Conservation (phyloP, 257 asterid species). For the Solanum chiquidenum region DNA sequence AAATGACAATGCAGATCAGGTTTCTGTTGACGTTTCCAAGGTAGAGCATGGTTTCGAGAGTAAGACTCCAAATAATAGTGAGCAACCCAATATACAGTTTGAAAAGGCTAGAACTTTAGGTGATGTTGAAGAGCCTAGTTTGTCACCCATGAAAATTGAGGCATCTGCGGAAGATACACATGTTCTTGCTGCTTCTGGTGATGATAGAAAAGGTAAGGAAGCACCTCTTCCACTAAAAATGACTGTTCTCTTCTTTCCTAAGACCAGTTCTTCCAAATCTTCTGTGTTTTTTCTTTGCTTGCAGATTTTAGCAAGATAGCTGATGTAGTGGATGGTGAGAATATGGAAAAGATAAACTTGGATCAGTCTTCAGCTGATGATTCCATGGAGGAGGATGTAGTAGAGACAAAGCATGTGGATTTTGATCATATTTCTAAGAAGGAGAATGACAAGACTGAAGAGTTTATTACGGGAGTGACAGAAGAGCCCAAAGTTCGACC, state of each 20-base stretch:
- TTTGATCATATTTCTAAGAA: slow-evolving; percentile 8
- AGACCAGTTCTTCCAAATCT: neutral
- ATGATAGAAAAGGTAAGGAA: slow-evolving; percentile 16
- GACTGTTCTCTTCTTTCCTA: neutral
- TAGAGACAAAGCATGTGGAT: slow-evolving; percentile 10
- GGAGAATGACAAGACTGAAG: slow-evolving; percentile 8
- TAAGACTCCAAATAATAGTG: slow-evolving; percentile 14
- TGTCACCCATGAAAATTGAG: slow-evolving; percentile 8
- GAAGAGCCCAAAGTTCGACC: slow-evolving; percentile 3
- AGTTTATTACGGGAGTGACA: neutral
- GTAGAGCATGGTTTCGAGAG: slow-evolving; percentile 10
- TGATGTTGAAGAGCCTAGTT: slow-evolving; percentile 1
- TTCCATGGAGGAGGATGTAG: slow-evolving; percentile 27
- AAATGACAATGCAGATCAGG: slow-evolving; percentile 17
- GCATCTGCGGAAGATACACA: slow-evolving; percentile 2
- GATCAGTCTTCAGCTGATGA: slow-evolving; percentile 32
- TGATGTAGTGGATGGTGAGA: slow-evolving; percentile 13
- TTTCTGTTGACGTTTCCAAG: slow-evolving; percentile 11
- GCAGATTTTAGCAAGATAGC: slow-evolving; percentile 3
- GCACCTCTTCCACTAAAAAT: neutral
- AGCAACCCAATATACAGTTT: slow-evolving; percentile 3
- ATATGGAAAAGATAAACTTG: slow-evolving; percentile 22
- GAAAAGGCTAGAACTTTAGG: slow-evolving; percentile 3
- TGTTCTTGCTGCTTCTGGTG: slow-evolving; percentile 5
- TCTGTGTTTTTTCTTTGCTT: neutral